Evolutionary conservation across 2,329 filamentous ascomycete species (phyloP).

Genomic region (Exophiala alcalophila): DNA sequence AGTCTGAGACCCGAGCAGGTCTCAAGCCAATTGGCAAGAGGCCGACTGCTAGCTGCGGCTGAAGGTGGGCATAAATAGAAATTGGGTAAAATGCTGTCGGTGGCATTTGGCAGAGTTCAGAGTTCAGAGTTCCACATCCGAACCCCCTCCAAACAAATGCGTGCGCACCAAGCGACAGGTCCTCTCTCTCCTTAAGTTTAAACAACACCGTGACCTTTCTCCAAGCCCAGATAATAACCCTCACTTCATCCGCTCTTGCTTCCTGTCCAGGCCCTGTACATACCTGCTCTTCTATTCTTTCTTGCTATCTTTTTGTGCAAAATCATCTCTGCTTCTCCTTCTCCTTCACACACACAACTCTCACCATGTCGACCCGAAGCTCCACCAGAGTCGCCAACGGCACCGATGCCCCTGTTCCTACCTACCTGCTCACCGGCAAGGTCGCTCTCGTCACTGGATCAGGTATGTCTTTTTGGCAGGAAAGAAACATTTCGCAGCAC

Average conservation of each 20-base stretch:
- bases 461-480: conserved; percentile 21
- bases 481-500: background rate
- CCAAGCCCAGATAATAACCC: conserved; percentile 5
- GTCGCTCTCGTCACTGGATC: conserved; percentile 34
- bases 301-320: background rate
- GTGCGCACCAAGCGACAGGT: too few species aligned
- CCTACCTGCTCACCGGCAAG: conserved; percentile 47
- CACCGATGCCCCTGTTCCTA: conserved; percentile 22
- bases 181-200: too few species aligned
- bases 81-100: too few species aligned
- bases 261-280: conserved; percentile 8
- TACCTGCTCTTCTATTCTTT: background rate
- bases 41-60: too few species aligned
- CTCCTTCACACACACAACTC: conserved; percentile 1
- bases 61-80: too few species aligned
- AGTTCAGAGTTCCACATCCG: too few species aligned
- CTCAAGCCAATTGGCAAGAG: too few species aligned
- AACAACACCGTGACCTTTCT: conserved; percentile 12
- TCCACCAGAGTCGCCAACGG: conserved; percentile 27
- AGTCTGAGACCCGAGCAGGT: too few species aligned
- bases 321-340: background rate
- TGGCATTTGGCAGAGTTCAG: too few species aligned
- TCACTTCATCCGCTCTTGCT: background rate
- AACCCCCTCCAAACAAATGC: too few species aligned
- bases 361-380: conserved; percentile 22